Evolutionary conservation across 2,329 filamentous ascomycete species (phyloP).

Genomic region (Fusarium tuaranense): DNA sequence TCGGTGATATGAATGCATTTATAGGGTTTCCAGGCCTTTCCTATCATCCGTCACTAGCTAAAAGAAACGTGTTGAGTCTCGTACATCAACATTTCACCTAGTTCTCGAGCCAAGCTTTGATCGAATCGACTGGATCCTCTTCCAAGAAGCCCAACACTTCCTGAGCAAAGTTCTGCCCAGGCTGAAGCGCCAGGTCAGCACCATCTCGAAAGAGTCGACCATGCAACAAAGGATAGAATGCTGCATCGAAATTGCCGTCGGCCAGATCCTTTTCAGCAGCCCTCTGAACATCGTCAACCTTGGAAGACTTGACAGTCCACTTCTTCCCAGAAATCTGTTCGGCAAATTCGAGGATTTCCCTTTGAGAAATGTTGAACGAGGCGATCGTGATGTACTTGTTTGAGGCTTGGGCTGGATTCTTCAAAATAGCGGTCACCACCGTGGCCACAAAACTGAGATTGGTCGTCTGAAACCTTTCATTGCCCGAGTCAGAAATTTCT

Average conservation of each 20-base stretch:
- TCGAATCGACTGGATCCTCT: neutral
- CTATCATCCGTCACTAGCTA: neutral
- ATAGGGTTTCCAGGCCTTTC: neutral
- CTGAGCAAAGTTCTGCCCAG: neutral
- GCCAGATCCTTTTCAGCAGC: slow-evolving; percentile 1
- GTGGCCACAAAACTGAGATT: slow-evolving; percentile 2
- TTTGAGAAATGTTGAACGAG: slow-evolving; percentile 12
- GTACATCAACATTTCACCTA: neutral
- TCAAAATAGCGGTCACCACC: neutral
- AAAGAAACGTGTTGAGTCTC: neutral
- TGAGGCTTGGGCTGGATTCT: neutral
- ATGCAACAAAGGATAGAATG: slow-evolving; percentile 9
- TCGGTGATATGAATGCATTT: neutral
- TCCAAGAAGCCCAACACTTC: neutral
- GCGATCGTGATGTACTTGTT: slow-evolving; percentile 5
- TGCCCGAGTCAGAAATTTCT: slow-evolving; percentile 5
- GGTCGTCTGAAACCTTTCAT: slow-evolving; percentile 9
- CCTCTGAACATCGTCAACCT: neutral
- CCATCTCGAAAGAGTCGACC: neutral
- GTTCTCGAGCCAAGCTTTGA: slow-evolving; percentile 1
- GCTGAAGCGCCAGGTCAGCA: slow-evolving; percentile 5
- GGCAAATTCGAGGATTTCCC: neutral
- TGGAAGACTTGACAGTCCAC: slow-evolving; percentile 5
- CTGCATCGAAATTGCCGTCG: neutral
- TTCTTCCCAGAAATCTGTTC: neutral